These are phyloP conservation scores for Lachnellula cervina DNA, from an alignment of 2,329 filamentous ascomycete species.

Conservation along the genomic window DNA sequence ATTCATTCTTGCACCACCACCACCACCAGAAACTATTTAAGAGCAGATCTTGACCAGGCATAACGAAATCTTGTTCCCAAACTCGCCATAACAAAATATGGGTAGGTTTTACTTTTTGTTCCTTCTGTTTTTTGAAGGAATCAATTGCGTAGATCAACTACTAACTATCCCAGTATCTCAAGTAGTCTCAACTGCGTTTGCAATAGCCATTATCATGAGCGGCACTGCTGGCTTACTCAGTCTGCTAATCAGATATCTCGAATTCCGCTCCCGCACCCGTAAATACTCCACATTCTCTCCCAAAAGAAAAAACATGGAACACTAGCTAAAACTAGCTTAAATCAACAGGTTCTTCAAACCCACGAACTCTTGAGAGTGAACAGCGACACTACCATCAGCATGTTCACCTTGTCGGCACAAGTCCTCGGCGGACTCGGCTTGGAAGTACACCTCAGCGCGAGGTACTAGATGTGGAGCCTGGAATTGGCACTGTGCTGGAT, in stretches of 20 bases:
- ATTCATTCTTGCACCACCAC: no score
- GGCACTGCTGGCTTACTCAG: neutral
- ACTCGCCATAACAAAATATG: no score
- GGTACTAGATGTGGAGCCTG: no score
- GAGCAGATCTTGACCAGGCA: no score
- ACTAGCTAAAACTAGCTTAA: neutral
- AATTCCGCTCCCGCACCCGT: neutral
- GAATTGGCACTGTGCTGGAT: no score
- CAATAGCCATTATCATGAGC: neutral
- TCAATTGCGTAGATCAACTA: no score
- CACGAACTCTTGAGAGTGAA: neutral
- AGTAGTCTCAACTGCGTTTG: neutral
- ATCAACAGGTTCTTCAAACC: neutral
- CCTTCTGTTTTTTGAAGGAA: no score
- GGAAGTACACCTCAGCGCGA: neutral
- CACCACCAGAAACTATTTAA: no score
- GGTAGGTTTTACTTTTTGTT: no score
- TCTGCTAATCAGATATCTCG: neutral
- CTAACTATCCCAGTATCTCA: neutral
- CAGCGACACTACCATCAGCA: neutral
- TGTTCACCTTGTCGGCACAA: neutral
- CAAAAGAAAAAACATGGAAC: neutral
- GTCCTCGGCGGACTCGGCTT: neutral
- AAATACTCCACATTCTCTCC: neutral
- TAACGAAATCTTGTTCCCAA: no score